Evolutionary conservation across 495 filamentous ascomycete species (phyloP).

Genomic region (Hypoxylon perforatum): DNA sequence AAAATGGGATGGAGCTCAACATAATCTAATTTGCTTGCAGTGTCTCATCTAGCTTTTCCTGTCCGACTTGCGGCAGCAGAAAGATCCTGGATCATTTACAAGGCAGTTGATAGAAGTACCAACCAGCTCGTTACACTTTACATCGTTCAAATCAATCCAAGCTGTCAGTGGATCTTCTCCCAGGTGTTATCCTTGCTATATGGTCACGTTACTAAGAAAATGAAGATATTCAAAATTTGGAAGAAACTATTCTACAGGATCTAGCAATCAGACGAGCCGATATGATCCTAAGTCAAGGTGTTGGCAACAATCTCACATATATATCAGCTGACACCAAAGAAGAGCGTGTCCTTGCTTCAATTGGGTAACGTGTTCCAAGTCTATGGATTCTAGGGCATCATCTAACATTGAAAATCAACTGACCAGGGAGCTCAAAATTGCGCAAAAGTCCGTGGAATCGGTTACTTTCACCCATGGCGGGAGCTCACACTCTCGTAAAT

Average conservation of each 20-base stretch:
- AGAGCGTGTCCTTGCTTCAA: slow-evolving; percentile 4
- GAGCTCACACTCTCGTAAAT: slow-evolving; percentile 1
- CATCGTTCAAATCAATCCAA: slow-evolving; percentile 2
- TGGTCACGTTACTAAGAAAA: not conserved
- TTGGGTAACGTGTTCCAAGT: not conserved
- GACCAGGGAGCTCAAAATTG: slow-evolving; percentile 8
- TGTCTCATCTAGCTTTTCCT: slow-evolving; percentile 15
- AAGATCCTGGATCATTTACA: slow-evolving; percentile 3
- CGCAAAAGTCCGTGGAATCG: slow-evolving; percentile 8
- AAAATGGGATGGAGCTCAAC: not conserved
- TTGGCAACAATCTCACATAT: slow-evolving; percentile 9
- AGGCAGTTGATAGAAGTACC: not conserved
- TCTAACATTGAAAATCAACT: not conserved
- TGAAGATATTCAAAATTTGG: not conserved
- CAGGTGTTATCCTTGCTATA: not conserved
- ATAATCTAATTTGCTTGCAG: not conserved
- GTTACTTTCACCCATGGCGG: slow-evolving; percentile 1
- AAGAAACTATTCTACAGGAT: slow-evolving; percentile 8
- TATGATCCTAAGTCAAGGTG: slow-evolving; percentile 1
- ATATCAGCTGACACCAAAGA: slow-evolving; percentile 12
- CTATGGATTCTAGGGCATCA: not conserved
- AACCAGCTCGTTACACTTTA: slow-evolving; percentile 12
- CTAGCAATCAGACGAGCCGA: slow-evolving; percentile 8
- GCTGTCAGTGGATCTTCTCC: not conserved
- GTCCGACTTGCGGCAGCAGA: slow-evolving; percentile 4